Percentiles rank a stretch among this genome's conserved stretches.
Evolutionary conservation across 1,284 basidiomycete genomes (phyloP).

Genomic region (Inonotus hispidus): DNA sequence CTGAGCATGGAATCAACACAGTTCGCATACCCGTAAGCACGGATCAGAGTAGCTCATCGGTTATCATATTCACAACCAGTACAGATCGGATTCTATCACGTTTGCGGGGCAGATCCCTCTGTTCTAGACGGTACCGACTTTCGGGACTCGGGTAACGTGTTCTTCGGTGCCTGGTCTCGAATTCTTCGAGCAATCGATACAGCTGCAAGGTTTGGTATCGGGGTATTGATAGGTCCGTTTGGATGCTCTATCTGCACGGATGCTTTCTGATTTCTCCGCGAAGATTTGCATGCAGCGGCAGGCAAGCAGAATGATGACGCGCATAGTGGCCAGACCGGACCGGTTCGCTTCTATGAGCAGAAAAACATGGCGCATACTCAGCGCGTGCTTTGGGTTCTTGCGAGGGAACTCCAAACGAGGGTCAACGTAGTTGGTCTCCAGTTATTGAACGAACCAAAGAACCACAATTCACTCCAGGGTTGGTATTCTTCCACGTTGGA

Average conservation of each 20-base stretch:
- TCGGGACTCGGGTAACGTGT: slow-evolving; percentile 51
- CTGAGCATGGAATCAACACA: slow-evolving; percentile 71
- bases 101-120: slow-evolving; percentile 55
- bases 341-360: slow-evolving; percentile 44
- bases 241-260: too few relatives aligned
- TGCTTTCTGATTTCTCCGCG: background rate
- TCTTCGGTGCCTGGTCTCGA: slow-evolving; percentile 67
- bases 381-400: slow-evolving; percentile 40
- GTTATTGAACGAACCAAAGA: slow-evolving; percentile 78
- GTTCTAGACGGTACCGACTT: slow-evolving; percentile 75
- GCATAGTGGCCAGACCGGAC: slow-evolving; percentile 58
- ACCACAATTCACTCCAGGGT: slow-evolving; percentile 45
- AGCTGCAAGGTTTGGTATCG: slow-evolving; percentile 62
- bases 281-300: slow-evolving; percentile 70
- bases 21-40: slow-evolving; percentile 74
- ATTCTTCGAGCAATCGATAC: slow-evolving; percentile 64
- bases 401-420: slow-evolving; percentile 40
- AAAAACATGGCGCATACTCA: slow-evolving; percentile 55
- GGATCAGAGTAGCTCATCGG: slow-evolving; percentile 16
- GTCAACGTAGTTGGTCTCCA: slow-evolving; percentile 77
- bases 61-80: background rate
- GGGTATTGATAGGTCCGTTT: slow-evolving; percentile 66
- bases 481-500: slow-evolving; percentile 66
- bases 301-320: slow-evolving; percentile 71
- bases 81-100: slow-evolving; percentile 77